A percentile compares a stretch with the other conserved stretches of the same genome.
Conservation (phyloP, 768 basidiomycete genomes). For the Mycena floridula region DNA sequence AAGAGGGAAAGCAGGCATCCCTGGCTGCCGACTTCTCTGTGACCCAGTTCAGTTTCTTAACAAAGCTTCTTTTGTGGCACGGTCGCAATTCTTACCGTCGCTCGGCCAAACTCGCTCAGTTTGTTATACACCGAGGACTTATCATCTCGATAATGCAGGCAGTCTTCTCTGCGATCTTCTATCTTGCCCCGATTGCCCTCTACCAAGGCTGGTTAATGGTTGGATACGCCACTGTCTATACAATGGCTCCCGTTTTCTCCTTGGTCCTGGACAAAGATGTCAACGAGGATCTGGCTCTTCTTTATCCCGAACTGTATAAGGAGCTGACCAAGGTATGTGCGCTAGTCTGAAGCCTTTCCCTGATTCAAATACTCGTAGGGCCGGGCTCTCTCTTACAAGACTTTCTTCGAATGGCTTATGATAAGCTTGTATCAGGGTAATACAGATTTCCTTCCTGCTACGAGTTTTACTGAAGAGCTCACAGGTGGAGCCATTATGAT, state of each 20-base stretch:
- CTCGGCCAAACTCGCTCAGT: slow-evolving; percentile 95
- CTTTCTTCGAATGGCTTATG: slow-evolving; percentile 97
- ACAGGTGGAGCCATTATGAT: slow-evolving; percentile 95
- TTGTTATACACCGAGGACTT: slow-evolving; percentile 95
- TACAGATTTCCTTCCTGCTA: slow-evolving; percentile 6
- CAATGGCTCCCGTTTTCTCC: slow-evolving; percentile 98
- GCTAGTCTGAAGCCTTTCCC: slow-evolving; percentile 14
- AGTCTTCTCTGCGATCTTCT: slow-evolving; percentile 89
- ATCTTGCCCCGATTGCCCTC: slow-evolving; percentile 92
- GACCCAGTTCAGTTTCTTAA: slow-evolving; percentile 92
- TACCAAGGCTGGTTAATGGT: slow-evolving; percentile 99
- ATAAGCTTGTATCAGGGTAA: slow-evolving; percentile 95
- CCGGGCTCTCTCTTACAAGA: slow-evolving; percentile 92
- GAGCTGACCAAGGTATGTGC: slow-evolving; percentile 95
- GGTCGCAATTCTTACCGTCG: slow-evolving; percentile 98
- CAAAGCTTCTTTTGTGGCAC: slow-evolving; percentile 97
- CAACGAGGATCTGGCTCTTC: slow-evolving; percentile 87
- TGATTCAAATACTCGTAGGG: too few species aligned
- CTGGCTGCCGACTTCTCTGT: slow-evolving; percentile 99
- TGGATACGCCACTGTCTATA: slow-evolving; percentile 93
- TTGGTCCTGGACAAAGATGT: slow-evolving; percentile 94
- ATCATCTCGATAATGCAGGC: slow-evolving; percentile 99
- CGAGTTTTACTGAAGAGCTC: not conserved
- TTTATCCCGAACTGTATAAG: slow-evolving; percentile 98
- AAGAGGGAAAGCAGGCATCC: slow-evolving; percentile 98